phyloP scores from a whole-genome alignment of 176 grass and related monocot genomes.

The Musa itinerans region DNA sequence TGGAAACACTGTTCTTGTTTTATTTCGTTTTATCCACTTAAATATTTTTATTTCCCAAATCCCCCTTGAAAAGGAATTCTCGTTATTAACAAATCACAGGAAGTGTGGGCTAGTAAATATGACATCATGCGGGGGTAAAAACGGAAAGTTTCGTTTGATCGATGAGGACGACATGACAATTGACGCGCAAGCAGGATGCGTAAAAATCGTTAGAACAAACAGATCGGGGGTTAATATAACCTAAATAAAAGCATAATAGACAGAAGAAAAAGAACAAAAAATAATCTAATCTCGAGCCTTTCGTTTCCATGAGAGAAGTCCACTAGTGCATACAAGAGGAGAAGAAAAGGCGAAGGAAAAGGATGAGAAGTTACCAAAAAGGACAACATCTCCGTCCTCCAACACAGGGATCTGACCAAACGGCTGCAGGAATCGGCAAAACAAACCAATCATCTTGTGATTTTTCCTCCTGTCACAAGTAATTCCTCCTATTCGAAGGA shows the following conservation, averaged over 20 bases:
- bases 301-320: not conserved
- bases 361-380: slow-evolving; percentile 41
- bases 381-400: slow-evolving; percentile 49
- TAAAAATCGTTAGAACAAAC: not conserved
- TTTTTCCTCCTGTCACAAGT: not conserved
- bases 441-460: not conserved
- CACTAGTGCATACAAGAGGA: not conserved
- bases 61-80: no score
- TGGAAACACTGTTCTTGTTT: no score
- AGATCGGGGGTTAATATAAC: not conserved
- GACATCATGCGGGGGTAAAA: no score
- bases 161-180: no score
- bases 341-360: not conserved
- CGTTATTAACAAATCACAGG: no score
- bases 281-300: not conserved
- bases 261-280: not conserved
- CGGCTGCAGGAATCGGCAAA: slow-evolving; percentile 39
- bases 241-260: not conserved
- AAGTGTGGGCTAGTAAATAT: no score
- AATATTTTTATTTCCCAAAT: no score
- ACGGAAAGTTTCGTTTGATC: no score
- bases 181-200: not conserved
- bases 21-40: no score
- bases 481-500: not conserved
- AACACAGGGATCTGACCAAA: slow-evolving; percentile 81